These are phyloP conservation scores for Amanita phalloides DNA, from an alignment of 768 basidiomycete species.

Conservation along the genomic window DNA sequence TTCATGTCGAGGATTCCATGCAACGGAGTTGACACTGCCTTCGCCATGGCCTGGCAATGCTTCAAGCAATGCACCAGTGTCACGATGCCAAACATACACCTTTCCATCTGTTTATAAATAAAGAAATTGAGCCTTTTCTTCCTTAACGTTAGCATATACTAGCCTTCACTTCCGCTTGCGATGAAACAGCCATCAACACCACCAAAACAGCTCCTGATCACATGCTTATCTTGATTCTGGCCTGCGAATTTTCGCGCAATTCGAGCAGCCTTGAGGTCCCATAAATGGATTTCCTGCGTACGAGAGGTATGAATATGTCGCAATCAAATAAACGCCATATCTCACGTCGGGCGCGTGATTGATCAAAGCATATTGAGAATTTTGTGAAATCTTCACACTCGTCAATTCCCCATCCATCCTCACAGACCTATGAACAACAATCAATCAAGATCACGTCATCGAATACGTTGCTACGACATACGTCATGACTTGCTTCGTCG, in stretches of 20 bases:
- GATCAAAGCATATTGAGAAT: conserved; percentile 81
- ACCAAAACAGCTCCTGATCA: conserved; percentile 92
- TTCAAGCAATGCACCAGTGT: conserved; percentile 76
- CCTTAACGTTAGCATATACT: conserved; percentile 13
- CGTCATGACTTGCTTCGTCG: conserved; percentile 57
- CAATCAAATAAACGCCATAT: conserved; percentile 10
- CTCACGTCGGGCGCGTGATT: conserved; percentile 83
- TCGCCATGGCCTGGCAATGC: conserved; percentile 78
- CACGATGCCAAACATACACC: conserved; percentile 93
- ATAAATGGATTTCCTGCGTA: conserved; percentile 77
- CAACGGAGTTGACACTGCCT: conserved; percentile 90
- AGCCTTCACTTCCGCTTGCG: conserved; percentile 93
- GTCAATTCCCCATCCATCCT: conserved; percentile 73
- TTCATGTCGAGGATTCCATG: conserved; percentile 87
- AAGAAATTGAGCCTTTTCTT: not conserved
- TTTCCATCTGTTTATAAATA: conserved; percentile 57
- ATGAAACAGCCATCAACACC: conserved; percentile 84
- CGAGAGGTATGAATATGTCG: conserved; percentile 5
- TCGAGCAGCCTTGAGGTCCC: conserved; percentile 64
- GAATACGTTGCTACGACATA: conserved; percentile 28
- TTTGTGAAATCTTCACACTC: conserved; percentile 75
- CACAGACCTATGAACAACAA: conserved; percentile 38
- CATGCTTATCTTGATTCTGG: conserved; percentile 72
- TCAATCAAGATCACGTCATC: conserved; percentile 2
- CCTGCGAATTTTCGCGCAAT: conserved; percentile 77